Evolutionary conservation across 2,329 filamentous ascomycete species (phyloP).

Genomic region (Colletotrichum sp.): DNA sequence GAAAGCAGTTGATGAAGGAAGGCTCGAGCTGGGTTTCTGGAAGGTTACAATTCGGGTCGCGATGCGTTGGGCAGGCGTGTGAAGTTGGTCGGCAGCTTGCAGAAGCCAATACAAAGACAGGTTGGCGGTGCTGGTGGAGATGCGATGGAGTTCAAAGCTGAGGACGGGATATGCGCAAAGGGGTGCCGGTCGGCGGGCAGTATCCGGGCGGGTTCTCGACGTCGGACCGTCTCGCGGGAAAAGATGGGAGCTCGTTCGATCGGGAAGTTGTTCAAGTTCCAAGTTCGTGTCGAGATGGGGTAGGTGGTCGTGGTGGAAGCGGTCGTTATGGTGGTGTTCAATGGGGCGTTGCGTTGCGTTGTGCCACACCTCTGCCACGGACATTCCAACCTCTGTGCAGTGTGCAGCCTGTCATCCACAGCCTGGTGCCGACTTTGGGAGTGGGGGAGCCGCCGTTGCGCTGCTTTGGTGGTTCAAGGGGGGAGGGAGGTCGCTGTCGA

Average conservation of each 20-base stretch:
- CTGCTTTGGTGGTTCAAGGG: background rate
- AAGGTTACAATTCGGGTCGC: background rate
- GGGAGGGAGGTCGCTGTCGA: background rate
- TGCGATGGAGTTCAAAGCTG: slow-evolving; percentile 3
- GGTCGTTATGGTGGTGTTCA: background rate
- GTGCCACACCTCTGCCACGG: background rate
- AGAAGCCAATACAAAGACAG: slow-evolving; percentile 16
- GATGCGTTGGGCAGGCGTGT: background rate
- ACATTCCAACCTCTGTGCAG: background rate
- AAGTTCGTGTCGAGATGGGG: background rate
- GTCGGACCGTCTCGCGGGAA: background rate
- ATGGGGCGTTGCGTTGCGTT: background rate
- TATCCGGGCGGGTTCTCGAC: background rate
- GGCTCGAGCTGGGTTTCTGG: background rate
- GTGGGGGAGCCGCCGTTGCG: background rate
- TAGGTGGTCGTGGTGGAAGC: background rate
- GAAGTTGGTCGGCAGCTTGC: slow-evolving; percentile 1
- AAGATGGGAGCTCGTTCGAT: background rate
- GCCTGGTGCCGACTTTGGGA: slow-evolving; percentile 6
- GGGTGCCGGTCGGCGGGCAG: background rate
- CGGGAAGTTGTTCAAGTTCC: background rate
- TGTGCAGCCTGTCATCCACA: background rate
- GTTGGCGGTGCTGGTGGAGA: slow-evolving; percentile 6
- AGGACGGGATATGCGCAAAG: slow-evolving; percentile 2
- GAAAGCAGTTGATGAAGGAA: background rate